These are phyloP conservation scores for Ricinus communis DNA, from an alignment of 345 rosid genomes.

Conservation along the genomic window DNA sequence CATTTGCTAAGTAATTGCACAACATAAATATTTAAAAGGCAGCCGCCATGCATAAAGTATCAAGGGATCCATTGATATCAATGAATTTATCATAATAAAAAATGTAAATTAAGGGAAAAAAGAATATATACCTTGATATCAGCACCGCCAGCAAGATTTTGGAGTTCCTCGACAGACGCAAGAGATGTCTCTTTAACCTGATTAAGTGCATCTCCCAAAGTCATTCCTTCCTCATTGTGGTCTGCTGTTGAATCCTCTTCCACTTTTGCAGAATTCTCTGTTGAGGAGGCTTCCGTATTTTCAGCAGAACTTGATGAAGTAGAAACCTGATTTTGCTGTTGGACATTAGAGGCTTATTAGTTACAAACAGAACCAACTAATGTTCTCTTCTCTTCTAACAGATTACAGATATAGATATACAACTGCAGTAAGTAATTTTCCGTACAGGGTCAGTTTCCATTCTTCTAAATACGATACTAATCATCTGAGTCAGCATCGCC, in stretches of 20 bases:
- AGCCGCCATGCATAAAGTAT: not conserved
- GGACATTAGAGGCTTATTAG: constrained; percentile 29
- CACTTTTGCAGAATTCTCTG: constrained; percentile 44
- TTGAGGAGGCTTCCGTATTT: constrained; percentile 48
- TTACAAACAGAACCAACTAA: constrained; percentile 13
- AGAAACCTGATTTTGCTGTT: constrained; percentile 55
- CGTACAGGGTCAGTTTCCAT: constrained; percentile 92
- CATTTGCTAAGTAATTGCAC: not conserved
- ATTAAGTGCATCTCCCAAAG: constrained; percentile 78
- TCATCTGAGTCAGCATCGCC: constrained; percentile 99
- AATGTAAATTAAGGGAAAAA: not conserved
- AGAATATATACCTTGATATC: constrained; percentile 75
- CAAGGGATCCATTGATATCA: not conserved
- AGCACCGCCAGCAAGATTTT: constrained; percentile 93
- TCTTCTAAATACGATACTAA: constrained; percentile 88
- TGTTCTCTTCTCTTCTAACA: constrained; percentile 4
- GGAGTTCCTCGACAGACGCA: constrained; percentile 96
- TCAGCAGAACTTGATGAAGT: constrained; percentile 48
- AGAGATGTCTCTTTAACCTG: constrained; percentile 68
- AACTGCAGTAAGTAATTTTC: constrained; percentile 20
- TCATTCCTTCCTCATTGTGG: constrained; percentile 64
- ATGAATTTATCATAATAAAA: not conserved
- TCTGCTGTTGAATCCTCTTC: constrained; percentile 54
- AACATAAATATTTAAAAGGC: not conserved
- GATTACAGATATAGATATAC: constrained; percentile 4